Evolutionary conservation across 1,284 basidiomycete species (phyloP).

Genomic region (Puccinia coronata): DNA sequence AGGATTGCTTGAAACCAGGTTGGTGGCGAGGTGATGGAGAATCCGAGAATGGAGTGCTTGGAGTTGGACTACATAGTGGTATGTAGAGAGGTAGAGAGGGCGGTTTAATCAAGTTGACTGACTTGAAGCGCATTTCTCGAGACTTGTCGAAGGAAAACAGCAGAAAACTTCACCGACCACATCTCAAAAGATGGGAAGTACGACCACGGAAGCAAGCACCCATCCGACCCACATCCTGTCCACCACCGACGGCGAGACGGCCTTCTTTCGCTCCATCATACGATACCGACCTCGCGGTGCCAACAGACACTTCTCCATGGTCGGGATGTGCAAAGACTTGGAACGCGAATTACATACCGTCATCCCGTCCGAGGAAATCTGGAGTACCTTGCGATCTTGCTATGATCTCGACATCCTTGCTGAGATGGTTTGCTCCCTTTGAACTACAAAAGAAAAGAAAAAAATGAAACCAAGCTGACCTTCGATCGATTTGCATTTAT

Average conservation of each 20-base stretch:
- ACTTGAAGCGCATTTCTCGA: too few species aligned
- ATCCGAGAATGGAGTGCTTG: too few species aligned
- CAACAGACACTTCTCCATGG: conserved; percentile 41
- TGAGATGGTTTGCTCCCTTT: conserved; percentile 8
- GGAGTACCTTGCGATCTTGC: conserved; percentile 15
- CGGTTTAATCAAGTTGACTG: too few species aligned
- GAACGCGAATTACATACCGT: conserved; percentile 37
- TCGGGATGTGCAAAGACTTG: conserved; percentile 41
- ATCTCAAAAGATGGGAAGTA: conserved; percentile 1
- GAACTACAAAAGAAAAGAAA: not conserved
- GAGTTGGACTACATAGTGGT: too few species aligned
- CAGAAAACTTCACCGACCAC: too few species aligned
- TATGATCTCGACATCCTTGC: conserved; percentile 43
- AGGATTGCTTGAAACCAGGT: too few species aligned
- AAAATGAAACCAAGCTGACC: too few species aligned
- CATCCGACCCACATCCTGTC: not conserved
- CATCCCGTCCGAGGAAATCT: conserved; percentile 27
- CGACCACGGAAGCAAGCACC: not conserved
- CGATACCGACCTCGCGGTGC: conserved; percentile 20
- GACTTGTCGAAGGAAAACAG: too few species aligned
- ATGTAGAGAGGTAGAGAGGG: too few species aligned
- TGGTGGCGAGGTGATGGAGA: too few species aligned
- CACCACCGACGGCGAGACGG: conserved; percentile 41
- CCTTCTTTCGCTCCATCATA: conserved; percentile 45
- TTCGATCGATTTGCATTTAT: not conserved